Percentiles rank a stretch among this genome's conserved stretches.
phyloP scores from a whole-genome alignment of 179 eudicot species.

The Spinacia oleracea region DNA sequence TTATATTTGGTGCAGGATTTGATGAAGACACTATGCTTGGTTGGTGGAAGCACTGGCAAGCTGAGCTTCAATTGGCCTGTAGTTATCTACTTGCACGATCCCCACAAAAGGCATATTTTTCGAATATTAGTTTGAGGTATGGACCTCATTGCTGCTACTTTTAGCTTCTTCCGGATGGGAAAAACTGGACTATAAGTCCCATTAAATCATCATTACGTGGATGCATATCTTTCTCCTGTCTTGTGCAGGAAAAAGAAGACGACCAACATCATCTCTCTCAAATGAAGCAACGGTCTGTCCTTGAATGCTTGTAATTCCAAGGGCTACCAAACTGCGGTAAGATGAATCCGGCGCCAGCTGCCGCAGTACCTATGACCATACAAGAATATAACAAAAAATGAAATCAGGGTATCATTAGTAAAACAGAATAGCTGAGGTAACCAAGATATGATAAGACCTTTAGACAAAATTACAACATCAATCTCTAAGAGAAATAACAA shows the following conservation, averaged over 20 bases:
- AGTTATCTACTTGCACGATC: slow-evolving; percentile 46
- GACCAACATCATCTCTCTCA: slow-evolving; percentile 76
- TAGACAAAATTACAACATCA: background rate
- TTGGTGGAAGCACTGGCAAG: slow-evolving; percentile 45
- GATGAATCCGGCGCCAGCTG: slow-evolving; percentile 92
- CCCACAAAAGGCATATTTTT: slow-evolving; percentile 71
- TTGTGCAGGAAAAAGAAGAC: slow-evolving; percentile 69
- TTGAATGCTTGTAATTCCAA: slow-evolving; percentile 87
- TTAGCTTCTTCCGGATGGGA: slow-evolving; percentile 48
- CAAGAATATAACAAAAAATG: background rate
- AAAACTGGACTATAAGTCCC: slow-evolving; percentile 38
- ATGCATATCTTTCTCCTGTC: slow-evolving; percentile 34
- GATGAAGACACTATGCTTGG: slow-evolving; percentile 51
- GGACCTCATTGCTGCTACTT: slow-evolving; percentile 83
- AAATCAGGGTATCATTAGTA: background rate
- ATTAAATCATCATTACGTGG: slow-evolving; percentile 37
- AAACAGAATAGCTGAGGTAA: background rate
- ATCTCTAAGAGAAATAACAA: background rate
- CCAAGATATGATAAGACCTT: background rate
- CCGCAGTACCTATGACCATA: slow-evolving; percentile 66
- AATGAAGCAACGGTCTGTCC: slow-evolving; percentile 91
- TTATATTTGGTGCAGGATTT: slow-evolving; percentile 57
- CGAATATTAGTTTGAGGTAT: slow-evolving; percentile 72
- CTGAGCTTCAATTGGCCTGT: slow-evolving; percentile 57
- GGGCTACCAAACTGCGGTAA: slow-evolving; percentile 80